Evolutionary conservation across 169 alveolate species (phyloP), one percentile per base, ranked within the genome.

Genomic region (Sarcocystis neurona): DNA sequence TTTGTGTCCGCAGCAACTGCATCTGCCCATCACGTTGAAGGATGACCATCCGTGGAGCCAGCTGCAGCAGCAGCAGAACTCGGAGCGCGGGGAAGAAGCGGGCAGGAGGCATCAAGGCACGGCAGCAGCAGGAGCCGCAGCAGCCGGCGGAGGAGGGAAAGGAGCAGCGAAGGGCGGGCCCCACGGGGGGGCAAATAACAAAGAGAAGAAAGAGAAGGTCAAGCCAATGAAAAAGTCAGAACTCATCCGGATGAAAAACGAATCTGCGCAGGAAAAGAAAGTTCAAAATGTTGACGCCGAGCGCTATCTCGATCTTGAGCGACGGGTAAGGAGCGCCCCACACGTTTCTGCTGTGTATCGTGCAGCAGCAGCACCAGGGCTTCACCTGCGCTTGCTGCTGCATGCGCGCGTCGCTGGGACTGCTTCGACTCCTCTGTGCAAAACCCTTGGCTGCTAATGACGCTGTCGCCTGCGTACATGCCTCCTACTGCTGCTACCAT

Each of bases 1-100:
- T 32, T 20, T 79, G 37, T 79, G 87, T 53, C 87, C 87, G 87
- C 60, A 79, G 23, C 87, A 70, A 30, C 87, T 79, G 48, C 87
- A 79, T 50, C 34, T 79, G 41, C 75, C 75, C 30, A 79, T n/a
- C 70, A 43, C 58, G 74, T 43, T 30, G 53, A 47, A 79, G 53
- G 86, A 23, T 30, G 30, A 48, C 34, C 86, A 79, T 50, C 86
- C 86, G 86, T 79, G 86, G 86, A n/a, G 56, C n/a, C 43, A n/a
- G 12, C 0, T 39, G 30, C 74, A 79, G 47, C 39, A 47, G 47
- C 66, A 79, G 74, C 66, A 47, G 86, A n/a, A 47, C 37, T 32
- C 0, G 48, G 44, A 8, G 30, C 44, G n/a, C 1, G 46, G 50
- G 48, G 74, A n/a, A 34, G 44, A 27, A 15, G 66, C 18, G 63